Evolutionary conservation across 352 stramenopile genomes (phyloP), one percentile per base, ranked within the genome.

Genomic region (Globisporangium recalcitrans): DNA sequence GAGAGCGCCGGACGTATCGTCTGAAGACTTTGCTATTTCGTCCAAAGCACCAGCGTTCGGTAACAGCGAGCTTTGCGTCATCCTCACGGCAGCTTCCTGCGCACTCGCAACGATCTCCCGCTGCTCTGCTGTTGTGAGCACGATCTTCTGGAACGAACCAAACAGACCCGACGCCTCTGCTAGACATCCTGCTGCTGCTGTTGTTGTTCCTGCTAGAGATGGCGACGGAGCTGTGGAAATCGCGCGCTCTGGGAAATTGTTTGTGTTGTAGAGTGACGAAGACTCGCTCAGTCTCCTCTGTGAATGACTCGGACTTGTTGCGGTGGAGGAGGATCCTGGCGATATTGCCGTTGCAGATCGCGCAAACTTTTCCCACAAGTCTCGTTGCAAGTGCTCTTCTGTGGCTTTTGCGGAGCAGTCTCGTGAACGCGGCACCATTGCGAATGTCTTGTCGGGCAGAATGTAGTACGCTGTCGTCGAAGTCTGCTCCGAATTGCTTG

Each of bases 141-240:
- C 10, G 13, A 85, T 56, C 57, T 80, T 69, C 11, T 84, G 64
- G 29, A 83, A 82, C 34, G 74, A 80, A 6, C 70, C 57, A 47
- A 82, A 83, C 4, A 77, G 24, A 4, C 53, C 40, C 14, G 31
- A 22, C 2, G 29, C 29, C 13, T 71, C 52, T 32, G 34, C 32
- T 44, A 29, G 29, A 1, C 24, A 51, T 26, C n/a, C 40, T n/a
- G 40, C 11, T 8, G 47, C n/a, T n/a, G n/a, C n/a, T n/a, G n/a
- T n/a, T n/a, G n/a, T n/a, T n/a, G n/a, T n/a, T n/a, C n/a, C 21
- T 4, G 34, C 22, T 29, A 36, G 52, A 2, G 29, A 16, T 4
- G 49, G 14, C 13, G 46, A 22, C 7, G 49, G 58, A 0, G 49
- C 58, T 2, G 58, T 64, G 19, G 36, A 24, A 51, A 52, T 27